phyloP scores from a whole-genome alignment of 1,284 basidiomycete genomes.

The Moesziomyces parantarcticus region DNA sequence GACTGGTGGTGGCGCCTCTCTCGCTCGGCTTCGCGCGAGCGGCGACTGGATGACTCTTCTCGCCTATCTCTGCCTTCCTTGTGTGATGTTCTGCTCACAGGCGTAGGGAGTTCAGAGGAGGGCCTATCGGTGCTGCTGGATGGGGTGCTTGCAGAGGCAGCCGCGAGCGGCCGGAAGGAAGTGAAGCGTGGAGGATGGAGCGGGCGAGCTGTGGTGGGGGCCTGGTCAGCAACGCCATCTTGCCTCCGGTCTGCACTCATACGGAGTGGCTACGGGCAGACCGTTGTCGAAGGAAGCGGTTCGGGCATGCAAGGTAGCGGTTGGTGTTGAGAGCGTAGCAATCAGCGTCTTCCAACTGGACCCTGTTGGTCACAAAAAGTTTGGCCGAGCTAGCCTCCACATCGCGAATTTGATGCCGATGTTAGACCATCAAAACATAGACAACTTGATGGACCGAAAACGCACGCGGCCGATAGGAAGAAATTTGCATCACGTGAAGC shows the following conservation, averaged over 20 bases:
- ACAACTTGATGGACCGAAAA: neutral
- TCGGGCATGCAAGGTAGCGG: neutral
- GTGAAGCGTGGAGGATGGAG: constrained; percentile 13
- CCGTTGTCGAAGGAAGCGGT: constrained; percentile 2
- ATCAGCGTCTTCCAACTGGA: constrained; percentile 8
- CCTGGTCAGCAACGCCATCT: neutral
- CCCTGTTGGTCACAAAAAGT: neutral
- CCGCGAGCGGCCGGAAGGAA: constrained; percentile 4
- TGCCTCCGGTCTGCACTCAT: constrained; percentile 27
- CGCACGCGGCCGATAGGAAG: constrained; percentile 33
- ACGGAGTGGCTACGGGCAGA: constrained; percentile 16
- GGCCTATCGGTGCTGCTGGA: neutral
- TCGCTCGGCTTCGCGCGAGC: neutral
- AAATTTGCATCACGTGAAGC: constrained; percentile 46
- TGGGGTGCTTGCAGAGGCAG: constrained; percentile 2
- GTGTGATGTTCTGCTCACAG: neutral
- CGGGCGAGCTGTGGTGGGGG: neutral
- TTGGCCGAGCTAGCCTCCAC: constrained; percentile 4
- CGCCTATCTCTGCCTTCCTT: neutral
- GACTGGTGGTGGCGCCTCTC: neutral
- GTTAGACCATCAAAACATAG: neutral
- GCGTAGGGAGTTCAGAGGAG: neutral
- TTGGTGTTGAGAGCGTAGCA: constrained; percentile 11
- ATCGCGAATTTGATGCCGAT: neutral
- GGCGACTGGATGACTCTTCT: neutral